Evolutionary conservation across 2,329 filamentous ascomycete genomes (phyloP).

Genomic region (Fusarium buxicola): DNA sequence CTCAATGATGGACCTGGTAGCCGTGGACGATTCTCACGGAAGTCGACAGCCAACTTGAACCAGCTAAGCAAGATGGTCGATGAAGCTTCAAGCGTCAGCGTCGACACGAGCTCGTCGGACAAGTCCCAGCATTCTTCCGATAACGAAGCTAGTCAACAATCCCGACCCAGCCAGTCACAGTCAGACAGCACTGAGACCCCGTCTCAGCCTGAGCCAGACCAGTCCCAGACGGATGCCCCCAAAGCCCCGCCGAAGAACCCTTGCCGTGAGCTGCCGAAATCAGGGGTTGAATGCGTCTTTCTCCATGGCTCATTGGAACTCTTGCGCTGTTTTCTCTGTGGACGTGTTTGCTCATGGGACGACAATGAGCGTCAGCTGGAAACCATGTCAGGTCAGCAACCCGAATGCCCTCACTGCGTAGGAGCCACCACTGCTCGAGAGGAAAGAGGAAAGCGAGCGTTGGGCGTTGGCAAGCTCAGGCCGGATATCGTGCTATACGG

Average conservation of each 20-base stretch:
- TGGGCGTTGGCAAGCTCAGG: constrained; percentile 74
- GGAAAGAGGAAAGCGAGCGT: constrained; percentile 73
- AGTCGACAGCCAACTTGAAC: constrained; percentile 51
- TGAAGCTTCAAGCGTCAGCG: constrained; percentile 43
- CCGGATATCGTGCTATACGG: constrained; percentile 81
- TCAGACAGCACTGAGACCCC: constrained; percentile 27
- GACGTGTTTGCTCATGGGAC: constrained; percentile 69
- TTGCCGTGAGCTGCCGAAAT: constrained; percentile 46
- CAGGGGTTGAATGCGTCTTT: constrained; percentile 74
- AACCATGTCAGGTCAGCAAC: constrained; percentile 72
- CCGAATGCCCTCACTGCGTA: constrained; percentile 74
- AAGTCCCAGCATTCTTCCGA: constrained; percentile 34
- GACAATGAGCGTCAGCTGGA: constrained; percentile 65
- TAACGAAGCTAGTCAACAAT: constrained; percentile 35
- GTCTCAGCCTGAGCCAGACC: constrained; percentile 35
- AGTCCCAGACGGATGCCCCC: constrained; percentile 28
- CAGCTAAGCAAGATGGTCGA: constrained; percentile 55
- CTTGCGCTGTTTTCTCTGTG: constrained; percentile 73
- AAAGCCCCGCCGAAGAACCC: constrained; percentile 38
- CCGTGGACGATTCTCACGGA: constrained; percentile 68
- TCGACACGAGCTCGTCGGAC: constrained; percentile 39
- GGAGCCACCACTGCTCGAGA: constrained; percentile 71
- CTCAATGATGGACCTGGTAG: constrained; percentile 71
- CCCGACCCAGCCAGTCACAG: constrained; percentile 29
- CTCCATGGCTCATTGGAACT: constrained; percentile 76